These are phyloP conservation scores for Dendrobium huoshanense DNA, from an alignment of 106 monocot genomes.

Conservation along the genomic window DNA sequence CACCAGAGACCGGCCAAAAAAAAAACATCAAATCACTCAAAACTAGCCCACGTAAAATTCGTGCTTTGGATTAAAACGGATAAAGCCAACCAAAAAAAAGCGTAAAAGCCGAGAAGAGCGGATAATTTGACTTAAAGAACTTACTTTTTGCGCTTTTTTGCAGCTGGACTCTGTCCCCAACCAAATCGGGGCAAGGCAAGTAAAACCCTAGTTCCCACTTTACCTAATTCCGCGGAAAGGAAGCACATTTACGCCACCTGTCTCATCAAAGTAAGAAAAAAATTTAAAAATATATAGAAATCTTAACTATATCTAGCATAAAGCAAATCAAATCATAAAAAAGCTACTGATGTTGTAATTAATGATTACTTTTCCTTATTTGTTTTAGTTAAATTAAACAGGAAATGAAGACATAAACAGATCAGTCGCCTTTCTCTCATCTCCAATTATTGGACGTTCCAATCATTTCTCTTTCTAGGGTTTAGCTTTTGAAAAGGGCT, in stretches of 20 bases:
- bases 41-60: background rate
- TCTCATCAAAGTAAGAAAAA: background rate
- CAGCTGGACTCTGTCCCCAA: background rate
- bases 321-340: background rate
- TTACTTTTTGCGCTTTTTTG: background rate
- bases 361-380: background rate
- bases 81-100: background rate
- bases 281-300: background rate
- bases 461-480: constrained; percentile 5
- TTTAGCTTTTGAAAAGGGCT: background rate
- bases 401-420: background rate
- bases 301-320: no score
- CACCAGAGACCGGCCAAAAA: no score
- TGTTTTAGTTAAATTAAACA: background rate
- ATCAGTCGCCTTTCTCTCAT: background rate
- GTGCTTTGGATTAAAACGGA: background rate
- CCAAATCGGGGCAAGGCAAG: background rate
- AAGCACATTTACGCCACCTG: background rate
- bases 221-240: background rate
- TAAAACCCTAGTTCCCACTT: background rate
- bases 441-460: constrained; percentile 3
- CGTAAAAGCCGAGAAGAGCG: background rate
- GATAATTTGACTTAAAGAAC: constrained; percentile 1
- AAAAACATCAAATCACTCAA: background rate
- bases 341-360: background rate